A percentile compares a stretch with the other conserved stretches of the same genome.
phyloP scores from a whole-genome alignment of 2,329 filamentous ascomycete genomes.

The Cladosporium colombiae region DNA sequence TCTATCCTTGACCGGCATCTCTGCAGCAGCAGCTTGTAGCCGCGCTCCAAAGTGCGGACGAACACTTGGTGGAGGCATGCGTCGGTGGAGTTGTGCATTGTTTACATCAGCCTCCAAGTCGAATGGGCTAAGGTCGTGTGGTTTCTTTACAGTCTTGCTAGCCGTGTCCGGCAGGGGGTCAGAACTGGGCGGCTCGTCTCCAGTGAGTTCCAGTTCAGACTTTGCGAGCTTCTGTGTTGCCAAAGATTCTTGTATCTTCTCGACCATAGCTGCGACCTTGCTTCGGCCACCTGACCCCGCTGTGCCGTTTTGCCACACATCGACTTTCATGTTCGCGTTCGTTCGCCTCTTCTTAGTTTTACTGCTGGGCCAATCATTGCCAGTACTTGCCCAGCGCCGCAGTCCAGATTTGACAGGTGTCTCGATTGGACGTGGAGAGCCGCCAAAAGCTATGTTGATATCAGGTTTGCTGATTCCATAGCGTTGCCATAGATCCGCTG shows the following conservation, averaged over 20 bases:
- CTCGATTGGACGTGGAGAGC: slow-evolving; percentile 47
- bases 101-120: background rate
- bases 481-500: slow-evolving; percentile 49
- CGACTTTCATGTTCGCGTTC: slow-evolving; percentile 34
- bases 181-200: slow-evolving; percentile 48
- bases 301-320: slow-evolving; percentile 41
- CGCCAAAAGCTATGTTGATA: slow-evolving; percentile 48
- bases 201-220: slow-evolving; percentile 10
- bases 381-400: slow-evolving; percentile 53
- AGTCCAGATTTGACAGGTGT: slow-evolving; percentile 50
- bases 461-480: slow-evolving; percentile 44
- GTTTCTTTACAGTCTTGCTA: slow-evolving; percentile 1
- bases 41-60: slow-evolving; percentile 4
- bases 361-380: slow-evolving; percentile 48
- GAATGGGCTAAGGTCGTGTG: background rate
- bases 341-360: slow-evolving; percentile 44
- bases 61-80: background rate
- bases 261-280: slow-evolving; percentile 41
- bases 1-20: background rate
- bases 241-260: slow-evolving; percentile 49
- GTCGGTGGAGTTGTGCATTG: background rate
- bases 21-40: background rate
- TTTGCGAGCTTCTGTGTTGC: slow-evolving; percentile 36
- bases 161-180: slow-evolving; percentile 46
- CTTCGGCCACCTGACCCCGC: slow-evolving; percentile 33